phyloP scores from a whole-genome alignment of 768 basidiomycete species.

The Mycena capillaripes region DNA sequence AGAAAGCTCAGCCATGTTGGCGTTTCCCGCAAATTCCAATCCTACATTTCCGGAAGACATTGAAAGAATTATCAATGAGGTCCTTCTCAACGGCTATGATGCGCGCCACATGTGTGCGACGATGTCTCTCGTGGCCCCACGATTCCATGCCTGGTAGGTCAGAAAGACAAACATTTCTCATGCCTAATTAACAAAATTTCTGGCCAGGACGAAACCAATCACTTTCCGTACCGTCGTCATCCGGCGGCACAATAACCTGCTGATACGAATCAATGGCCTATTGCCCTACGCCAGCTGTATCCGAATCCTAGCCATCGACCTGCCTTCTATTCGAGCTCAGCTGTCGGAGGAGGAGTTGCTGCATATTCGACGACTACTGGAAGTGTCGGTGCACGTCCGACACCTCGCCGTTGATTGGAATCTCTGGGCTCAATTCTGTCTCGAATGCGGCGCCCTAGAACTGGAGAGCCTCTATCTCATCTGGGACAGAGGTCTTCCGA shows the following conservation, averaged over 20 bases:
- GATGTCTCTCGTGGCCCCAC: no score
- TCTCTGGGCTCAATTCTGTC: neutral
- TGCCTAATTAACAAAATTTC: no score
- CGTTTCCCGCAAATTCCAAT: no score
- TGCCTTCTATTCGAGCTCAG: neutral
- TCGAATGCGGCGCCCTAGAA: neutral
- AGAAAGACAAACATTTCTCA: neutral
- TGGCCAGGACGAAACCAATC: neutral
- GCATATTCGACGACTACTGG: neutral
- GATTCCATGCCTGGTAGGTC: neutral
- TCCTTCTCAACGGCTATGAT: no score
- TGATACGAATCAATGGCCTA: neutral
- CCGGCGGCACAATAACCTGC: neutral
- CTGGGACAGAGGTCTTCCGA: neutral
- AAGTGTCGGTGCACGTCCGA: neutral
- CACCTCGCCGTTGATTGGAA: conserved; percentile 13
- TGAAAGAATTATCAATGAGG: no score
- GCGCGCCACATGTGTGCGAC: no score
- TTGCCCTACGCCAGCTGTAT: neutral
- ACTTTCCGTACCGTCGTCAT: conserved; percentile 1
- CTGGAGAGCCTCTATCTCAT: conserved; percentile 23
- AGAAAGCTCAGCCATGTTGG: no score
- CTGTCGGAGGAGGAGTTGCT: neutral
- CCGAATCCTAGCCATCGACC: neutral
- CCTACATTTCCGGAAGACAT: no score